Percentiles rank a stretch among this genome's conserved stretches.
These are phyloP conservation scores for Babesia bovis DNA, from an alignment of 169 alveolate genomes.

Conservation along the genomic window DNA sequence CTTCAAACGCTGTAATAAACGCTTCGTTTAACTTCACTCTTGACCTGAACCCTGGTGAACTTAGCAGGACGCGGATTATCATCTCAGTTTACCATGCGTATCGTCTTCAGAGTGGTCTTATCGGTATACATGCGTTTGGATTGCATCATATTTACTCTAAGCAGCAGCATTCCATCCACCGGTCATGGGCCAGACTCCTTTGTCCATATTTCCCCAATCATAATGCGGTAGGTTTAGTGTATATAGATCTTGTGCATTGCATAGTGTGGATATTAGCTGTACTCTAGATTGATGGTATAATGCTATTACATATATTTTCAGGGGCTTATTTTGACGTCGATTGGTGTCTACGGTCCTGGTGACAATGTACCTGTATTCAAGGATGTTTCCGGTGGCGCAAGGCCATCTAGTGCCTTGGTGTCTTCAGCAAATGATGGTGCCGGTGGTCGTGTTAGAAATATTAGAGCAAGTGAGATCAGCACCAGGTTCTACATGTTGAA, in stretches of 20 bases:
- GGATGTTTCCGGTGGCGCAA: constrained; percentile 65
- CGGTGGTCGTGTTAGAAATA: constrained; percentile 7
- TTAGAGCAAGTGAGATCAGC: constrained; percentile 41
- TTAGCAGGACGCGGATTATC: constrained; percentile 77
- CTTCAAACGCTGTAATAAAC: constrained; percentile 78
- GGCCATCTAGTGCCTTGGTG: constrained; percentile 20
- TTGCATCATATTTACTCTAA: constrained; percentile 78
- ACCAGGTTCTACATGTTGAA: constrained; percentile 43
- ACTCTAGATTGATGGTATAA: not conserved
- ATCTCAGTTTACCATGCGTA: constrained; percentile 79
- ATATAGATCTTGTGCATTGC: not conserved
- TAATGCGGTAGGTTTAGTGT: constrained; percentile 62
- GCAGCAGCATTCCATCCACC: constrained; percentile 82
- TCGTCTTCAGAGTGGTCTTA: constrained; percentile 77
- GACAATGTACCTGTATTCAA: constrained; percentile 81
- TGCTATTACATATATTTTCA: constrained; percentile 3
- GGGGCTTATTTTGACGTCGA: constrained; percentile 76
- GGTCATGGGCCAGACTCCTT: constrained; percentile 79
- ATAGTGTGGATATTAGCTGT: not conserved
- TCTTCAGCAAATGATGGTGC: constrained; percentile 7
- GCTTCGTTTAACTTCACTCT: constrained; percentile 80
- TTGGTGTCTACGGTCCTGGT: constrained; percentile 85
- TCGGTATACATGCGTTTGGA: constrained; percentile 82
- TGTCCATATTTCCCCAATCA: constrained; percentile 59
- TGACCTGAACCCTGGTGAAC: constrained; percentile 74